Conservation (phyloP, 805 yeast genomes). For the Sungouiella blattae region DNA sequence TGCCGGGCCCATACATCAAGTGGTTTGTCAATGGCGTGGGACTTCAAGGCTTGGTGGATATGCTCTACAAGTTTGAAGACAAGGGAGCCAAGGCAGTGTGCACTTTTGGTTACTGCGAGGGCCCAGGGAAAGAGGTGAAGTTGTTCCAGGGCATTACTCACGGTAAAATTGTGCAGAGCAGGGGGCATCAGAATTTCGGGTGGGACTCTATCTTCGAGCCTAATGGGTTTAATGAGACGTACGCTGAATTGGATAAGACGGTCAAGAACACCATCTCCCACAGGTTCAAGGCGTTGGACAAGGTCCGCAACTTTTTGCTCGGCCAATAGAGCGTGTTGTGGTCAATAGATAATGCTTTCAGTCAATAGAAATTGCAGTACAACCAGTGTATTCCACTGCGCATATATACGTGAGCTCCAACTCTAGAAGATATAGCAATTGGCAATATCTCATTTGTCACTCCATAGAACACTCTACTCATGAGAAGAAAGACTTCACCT, state of each 20-base stretch:
- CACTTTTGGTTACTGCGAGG: constrained; percentile 87
- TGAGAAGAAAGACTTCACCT: constrained; percentile 42
- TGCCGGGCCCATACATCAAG: constrained; percentile 94
- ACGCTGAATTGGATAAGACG: constrained; percentile 82
- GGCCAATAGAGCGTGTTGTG: too few relatives aligned
- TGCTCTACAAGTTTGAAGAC: constrained; percentile 78
- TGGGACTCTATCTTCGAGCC: constrained; percentile 95
- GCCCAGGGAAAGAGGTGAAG: constrained; percentile 67
- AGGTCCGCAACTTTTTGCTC: constrained; percentile 56
- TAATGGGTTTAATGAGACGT: constrained; percentile 59
- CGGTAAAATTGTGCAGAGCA: constrained; percentile 72
- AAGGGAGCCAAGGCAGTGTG: constrained; percentile 85
- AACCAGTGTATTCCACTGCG: too few relatives aligned
- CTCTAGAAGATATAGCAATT: too few relatives aligned
- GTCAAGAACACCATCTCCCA: constrained; percentile 83
- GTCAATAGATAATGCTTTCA: too few relatives aligned
- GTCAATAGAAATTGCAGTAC: too few relatives aligned
- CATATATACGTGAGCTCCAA: too few relatives aligned
- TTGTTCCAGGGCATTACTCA: constrained; percentile 81
- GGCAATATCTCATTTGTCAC: too few relatives aligned
- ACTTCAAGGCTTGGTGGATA: constrained; percentile 66
- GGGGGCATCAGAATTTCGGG: constrained; percentile 82
- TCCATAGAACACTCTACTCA: constrained; percentile 10
- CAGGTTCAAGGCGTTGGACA: constrained; percentile 76
- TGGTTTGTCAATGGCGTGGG: constrained; percentile 87